These are phyloP conservation scores for Lentinula boryana DNA, from an alignment of 768 basidiomycete genomes.

Conservation along the genomic window DNA sequence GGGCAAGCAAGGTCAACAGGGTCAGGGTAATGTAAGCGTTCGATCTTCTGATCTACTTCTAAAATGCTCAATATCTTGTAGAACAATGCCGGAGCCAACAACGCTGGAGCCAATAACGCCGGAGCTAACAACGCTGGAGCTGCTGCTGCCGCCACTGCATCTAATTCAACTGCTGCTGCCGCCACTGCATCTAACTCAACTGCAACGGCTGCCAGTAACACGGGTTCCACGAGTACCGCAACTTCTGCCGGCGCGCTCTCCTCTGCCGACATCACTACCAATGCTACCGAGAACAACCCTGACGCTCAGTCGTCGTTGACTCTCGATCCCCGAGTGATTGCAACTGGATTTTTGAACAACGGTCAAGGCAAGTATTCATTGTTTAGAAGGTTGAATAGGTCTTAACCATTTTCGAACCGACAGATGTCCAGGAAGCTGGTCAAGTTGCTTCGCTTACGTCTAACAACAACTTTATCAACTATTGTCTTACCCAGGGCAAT, in stretches of 20 bases:
- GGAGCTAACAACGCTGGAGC: neutral
- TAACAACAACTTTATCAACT: constrained; percentile 59
- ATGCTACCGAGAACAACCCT: constrained; percentile 3
- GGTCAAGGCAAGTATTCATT: constrained; percentile 30
- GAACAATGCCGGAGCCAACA: constrained; percentile 2
- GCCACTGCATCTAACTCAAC: neutral
- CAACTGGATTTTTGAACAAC: constrained; percentile 41
- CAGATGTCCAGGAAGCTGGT: constrained; percentile 19
- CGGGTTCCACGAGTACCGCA: neutral
- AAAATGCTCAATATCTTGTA: neutral
- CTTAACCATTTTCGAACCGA: neutral
- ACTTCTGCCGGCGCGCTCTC: neutral
- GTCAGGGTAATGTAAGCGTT: neutral
- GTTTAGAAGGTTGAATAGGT: neutral
- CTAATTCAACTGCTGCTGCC: neutral
- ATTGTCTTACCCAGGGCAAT: constrained; percentile 37
- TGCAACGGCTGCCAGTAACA: neutral
- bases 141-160: neutral
- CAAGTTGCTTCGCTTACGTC: constrained; percentile 49
- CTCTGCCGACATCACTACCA: neutral
- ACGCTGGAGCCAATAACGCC: neutral
- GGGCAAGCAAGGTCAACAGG: neutral
- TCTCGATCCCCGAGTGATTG: constrained; percentile 47
- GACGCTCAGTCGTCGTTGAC: constrained; percentile 13
- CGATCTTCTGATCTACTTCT: too few relatives aligned